A percentile compares a stretch with the other conserved stretches of the same genome.
Evolutionary conservation across 2,329 filamentous ascomycete species (phyloP).

Genomic region (Ophiostoma sp.): DNA sequence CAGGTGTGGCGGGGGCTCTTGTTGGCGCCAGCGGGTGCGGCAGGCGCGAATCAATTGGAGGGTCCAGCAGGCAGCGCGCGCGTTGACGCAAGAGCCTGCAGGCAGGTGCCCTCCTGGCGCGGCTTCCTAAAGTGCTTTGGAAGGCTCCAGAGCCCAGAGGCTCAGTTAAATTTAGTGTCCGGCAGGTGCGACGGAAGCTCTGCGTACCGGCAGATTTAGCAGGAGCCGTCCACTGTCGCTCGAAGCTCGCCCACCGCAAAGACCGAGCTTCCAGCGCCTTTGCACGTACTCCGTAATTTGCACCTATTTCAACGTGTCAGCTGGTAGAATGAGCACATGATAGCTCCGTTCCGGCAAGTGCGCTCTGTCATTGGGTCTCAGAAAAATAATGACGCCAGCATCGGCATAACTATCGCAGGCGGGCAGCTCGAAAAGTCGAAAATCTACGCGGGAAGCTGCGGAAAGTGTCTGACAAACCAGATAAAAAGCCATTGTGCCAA

Average conservation of each 20-base stretch:
- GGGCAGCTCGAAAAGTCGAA: background rate
- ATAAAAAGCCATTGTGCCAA: constrained; percentile 3
- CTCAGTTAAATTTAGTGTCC: constrained; percentile 5
- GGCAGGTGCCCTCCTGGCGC: constrained; percentile 3
- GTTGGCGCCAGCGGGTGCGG: background rate
- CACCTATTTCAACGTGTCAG: background rate
- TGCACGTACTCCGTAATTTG: background rate
- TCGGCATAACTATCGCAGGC: background rate
- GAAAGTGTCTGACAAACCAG: background rate
- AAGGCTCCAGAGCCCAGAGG: background rate
- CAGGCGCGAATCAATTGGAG: background rate
- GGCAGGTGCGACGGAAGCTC: background rate
- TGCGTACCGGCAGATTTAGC: background rate
- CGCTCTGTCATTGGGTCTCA: background rate
- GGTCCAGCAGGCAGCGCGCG: constrained; percentile 18
- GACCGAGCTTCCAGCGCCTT: background rate
- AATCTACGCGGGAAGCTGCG: background rate
- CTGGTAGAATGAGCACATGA: background rate
- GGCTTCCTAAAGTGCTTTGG: background rate
- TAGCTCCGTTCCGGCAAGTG: background rate
- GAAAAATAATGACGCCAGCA: constrained; percentile 14
- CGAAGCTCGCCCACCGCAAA: background rate
- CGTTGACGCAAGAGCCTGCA: constrained; percentile 19
- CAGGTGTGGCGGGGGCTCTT: constrained; percentile 8
- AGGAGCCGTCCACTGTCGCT: background rate